Percentiles rank a stretch among this genome's conserved stretches.
Conservation (phyloP, 148 eudicot genomes). For the Rhododendron williamsianum region DNA sequence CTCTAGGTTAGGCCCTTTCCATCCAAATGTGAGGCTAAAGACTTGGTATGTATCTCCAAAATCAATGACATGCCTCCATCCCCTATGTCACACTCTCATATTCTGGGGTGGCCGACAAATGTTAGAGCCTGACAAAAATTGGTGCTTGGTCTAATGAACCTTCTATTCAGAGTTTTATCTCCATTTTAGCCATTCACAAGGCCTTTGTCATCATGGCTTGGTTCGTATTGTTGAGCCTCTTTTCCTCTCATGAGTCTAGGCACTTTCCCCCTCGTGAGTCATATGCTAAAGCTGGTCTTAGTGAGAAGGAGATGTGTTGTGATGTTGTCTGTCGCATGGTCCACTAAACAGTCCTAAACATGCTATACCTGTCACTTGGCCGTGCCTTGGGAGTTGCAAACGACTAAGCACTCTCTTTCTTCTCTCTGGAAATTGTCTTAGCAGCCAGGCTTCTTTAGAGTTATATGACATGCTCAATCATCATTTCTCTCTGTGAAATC, state of each 20-base stretch:
- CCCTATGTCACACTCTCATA: not conserved
- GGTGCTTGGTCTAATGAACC: not conserved
- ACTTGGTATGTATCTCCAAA: not conserved
- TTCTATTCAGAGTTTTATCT: not conserved
- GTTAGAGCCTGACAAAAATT: not conserved
- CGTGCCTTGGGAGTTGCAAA: not conserved
- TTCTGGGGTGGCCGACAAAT: not conserved
- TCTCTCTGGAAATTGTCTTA: not conserved
- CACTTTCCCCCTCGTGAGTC: not conserved
- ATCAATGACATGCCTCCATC: not conserved
- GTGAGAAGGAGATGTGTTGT: not conserved
- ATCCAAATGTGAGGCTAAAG: not conserved
- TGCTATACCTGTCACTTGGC: not conserved
- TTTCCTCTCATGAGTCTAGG: not conserved
- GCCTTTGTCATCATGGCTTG: not conserved
- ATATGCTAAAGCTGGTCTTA: not conserved
- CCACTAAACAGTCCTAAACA: not conserved
- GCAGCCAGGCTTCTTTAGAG: not conserved
- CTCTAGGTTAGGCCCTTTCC: not conserved
- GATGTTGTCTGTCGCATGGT: not conserved
- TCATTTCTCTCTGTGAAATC: not conserved
- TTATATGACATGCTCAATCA: not conserved
- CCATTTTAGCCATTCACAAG: not conserved
- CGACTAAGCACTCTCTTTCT: not conserved
- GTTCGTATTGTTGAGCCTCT: not conserved